Base-by-base conservation (phyloP, 148 eudicot genomes). In the Rhododendron ferrugineum region DNA sequence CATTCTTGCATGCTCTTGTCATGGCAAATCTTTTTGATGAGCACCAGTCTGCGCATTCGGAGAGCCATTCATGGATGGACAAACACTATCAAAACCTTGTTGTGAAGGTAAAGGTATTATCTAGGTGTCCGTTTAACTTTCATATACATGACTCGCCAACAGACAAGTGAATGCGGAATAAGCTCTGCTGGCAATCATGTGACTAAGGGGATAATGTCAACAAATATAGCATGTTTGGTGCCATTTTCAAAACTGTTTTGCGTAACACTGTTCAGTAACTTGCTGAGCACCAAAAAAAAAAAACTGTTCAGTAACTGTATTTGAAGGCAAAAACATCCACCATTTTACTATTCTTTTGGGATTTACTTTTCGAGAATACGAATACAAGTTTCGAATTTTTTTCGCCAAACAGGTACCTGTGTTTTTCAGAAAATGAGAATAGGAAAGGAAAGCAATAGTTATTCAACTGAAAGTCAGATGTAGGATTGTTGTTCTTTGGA, bases 11-110 rank as follows among this genome's bases (percentile, higher is more conserved):
- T 87, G 98, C 96, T 23, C 95, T 97, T 83, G 94, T 95, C 83
- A 92, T 97, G 96, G 92, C 88, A 85, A 88, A 88, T 87, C 89
- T 92, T 81, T 79, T 83, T 79, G 90, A 87, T 72, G 88, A 88
- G 84, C 88, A 86, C 64, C 85, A 78, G 79, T 91, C 93, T 22
- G 54, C 83, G 15, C 92, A 94, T 85, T 28, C 52, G 7, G 96
- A 94, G 90, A 92, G 98, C 87, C 86, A 89, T 76, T 90, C 91
- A 76, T 97, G 99, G 99, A 94, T 95, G 96, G 93, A 88, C 84
- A 91, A 93, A 77, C 89, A 95, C 90, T 97, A 94, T 82, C 90
- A 86, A 50, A 86, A 84, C 68, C 94, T 94, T 85, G 78, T 92
- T 72, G 84, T 83, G 32, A 94, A 95, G 98, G 99, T 97, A 70